Evolutionary conservation across 768 basidiomycete species (phyloP), one percentile per base, ranked within the genome.

Genomic region (Sporobolomyces roseus): DNA sequence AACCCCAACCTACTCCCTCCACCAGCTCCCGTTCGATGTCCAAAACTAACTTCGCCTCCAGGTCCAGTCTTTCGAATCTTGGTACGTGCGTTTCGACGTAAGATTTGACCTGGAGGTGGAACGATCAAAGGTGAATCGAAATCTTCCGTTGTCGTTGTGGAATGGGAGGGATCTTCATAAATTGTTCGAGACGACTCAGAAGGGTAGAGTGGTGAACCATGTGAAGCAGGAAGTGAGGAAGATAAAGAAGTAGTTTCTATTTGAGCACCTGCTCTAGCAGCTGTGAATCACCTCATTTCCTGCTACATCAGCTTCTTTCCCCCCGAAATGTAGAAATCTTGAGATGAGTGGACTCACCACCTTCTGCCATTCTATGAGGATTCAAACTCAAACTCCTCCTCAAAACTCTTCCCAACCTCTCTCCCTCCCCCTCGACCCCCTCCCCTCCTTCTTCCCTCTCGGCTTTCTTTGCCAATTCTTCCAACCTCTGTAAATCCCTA

Each of bases 401-500:
- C 27, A 75, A 54, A 23, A 73, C 67, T 10, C 64, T 60, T 17
- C 70, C 72, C 32, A 75, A 60, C 7, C 67, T 75, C 92, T 85
- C 77, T 89, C 84, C 75, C 93, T 81, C 70, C 89, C 85, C 61
- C 82, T 90, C 77, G 88, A 84, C 76, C 93, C 85, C 77, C 83
- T 86, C 53, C 86, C 43, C 43, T 29, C 87, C 80, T 93, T 93
- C 75, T 88, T 87, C 75, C 85, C 90, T 75, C 82, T 83, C 38
- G 77, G 94, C 91, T 80, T 93, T 91, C 45, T 93, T 53, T 54
- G 71, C 93, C 36, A 98, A 81, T 77, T 89, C 85, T 79, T 99
- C 96, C 66, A 99, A 82, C 78, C 87, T 88, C 79, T 98, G 93
- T n/a, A 98, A 81, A 79, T 98, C 96, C 75, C 81, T 86, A 78